These are phyloP conservation scores for Filosporella fistucella DNA, from an alignment of 495 filamentous ascomycete genomes.

Conservation along the genomic window DNA sequence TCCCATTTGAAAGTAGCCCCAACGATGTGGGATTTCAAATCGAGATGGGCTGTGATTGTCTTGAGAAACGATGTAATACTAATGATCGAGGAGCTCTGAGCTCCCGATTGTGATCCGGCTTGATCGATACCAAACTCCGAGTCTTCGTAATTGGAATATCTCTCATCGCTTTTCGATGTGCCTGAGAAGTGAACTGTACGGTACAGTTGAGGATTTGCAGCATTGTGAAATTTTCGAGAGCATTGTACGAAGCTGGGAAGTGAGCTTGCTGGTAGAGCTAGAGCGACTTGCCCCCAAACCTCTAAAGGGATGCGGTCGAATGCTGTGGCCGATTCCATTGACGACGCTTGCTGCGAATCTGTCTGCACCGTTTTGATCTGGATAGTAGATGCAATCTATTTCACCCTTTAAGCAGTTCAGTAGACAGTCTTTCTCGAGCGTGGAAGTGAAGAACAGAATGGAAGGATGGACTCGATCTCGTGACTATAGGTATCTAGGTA, in stretches of 20 bases:
- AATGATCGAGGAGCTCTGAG: background rate
- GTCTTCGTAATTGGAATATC: background rate
- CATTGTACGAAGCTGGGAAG: background rate
- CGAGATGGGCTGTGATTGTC: background rate
- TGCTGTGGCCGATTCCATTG: background rate
- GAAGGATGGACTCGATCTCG: no score
- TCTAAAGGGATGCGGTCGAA: background rate
- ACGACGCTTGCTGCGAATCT: no score
- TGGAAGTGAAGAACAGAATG: no score
- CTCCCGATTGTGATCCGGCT: background rate
- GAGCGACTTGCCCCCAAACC: background rate
- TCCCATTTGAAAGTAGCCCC: background rate
- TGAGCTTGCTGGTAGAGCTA: background rate
- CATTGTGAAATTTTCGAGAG: background rate
- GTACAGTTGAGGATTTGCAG: background rate
- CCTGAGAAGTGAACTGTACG: background rate
- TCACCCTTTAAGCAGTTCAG: no score
- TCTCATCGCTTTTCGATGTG: background rate
- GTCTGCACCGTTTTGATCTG: no score
- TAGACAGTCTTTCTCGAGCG: no score
- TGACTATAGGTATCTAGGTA: no score
- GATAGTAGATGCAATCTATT: no score
- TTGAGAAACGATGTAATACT: background rate
- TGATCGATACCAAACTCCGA: background rate
- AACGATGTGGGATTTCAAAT: background rate